A percentile compares a stretch with the other conserved stretches of the same genome.
Conservation (phyloP, 2,329 filamentous ascomycete species). For the Torrubiella hemipterigena region DNA sequence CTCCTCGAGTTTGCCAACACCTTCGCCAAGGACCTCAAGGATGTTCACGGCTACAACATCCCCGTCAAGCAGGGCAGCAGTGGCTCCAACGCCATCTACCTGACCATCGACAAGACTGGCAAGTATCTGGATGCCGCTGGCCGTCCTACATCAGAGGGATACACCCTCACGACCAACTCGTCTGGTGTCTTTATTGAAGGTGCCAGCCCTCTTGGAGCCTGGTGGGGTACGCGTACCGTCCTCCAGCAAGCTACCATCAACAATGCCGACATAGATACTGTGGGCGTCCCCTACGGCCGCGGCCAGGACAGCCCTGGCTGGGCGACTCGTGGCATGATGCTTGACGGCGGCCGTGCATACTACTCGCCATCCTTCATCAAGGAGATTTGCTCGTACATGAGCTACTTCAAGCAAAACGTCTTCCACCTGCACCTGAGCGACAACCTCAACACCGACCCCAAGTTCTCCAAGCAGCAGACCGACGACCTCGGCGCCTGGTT, state of each 20-base stretch:
- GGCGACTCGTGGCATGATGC: constrained; percentile 32
- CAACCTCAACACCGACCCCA: constrained; percentile 36
- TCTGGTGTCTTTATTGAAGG: constrained; percentile 33
- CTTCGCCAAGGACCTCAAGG: constrained; percentile 24
- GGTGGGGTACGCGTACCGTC: constrained; percentile 44
- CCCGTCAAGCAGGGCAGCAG: constrained; percentile 8
- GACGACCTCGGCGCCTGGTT: constrained; percentile 42
- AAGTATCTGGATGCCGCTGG: constrained; percentile 32
- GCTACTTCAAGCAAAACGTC: constrained; percentile 48
- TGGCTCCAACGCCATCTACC: constrained; percentile 22
- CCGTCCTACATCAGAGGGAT: constrained; percentile 33
- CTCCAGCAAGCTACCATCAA: constrained; percentile 36
- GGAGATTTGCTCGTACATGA: constrained; percentile 48
- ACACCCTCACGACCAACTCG: constrained; percentile 27
- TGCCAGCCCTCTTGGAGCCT: constrained; percentile 39
- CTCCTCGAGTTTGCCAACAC: constrained; percentile 31
- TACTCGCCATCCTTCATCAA: constrained; percentile 41
- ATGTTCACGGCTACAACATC: constrained; percentile 16
- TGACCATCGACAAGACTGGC: constrained; percentile 29
- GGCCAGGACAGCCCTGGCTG: constrained; percentile 38
- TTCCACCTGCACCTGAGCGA: constrained; percentile 48
- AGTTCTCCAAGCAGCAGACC: constrained; percentile 34
- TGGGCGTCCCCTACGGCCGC: constrained; percentile 26
- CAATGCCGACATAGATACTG: no score
- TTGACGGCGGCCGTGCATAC: constrained; percentile 44